A percentile compares a stretch with the other conserved stretches of the same genome.
Evolutionary conservation across 352 stramenopile species (phyloP).

Genomic region (Phytopythium cucurbitacearum): DNA sequence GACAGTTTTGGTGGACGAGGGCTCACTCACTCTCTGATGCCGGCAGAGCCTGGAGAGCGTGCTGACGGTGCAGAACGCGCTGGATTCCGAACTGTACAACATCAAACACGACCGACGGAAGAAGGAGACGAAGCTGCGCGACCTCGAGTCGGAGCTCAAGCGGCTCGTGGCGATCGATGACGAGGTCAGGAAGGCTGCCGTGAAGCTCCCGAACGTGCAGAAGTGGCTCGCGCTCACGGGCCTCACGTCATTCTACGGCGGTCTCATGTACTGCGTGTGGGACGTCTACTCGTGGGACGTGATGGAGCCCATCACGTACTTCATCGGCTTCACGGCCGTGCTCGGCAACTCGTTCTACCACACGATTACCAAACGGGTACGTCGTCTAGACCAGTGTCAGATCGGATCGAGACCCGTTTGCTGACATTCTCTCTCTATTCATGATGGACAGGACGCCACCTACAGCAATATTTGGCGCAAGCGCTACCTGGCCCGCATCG

Average conservation of each 20-base stretch:
- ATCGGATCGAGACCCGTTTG: neutral
- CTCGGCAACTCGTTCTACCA: slow-evolving; percentile 81
- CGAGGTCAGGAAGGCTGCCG: slow-evolving; percentile 39
- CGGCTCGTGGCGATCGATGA: slow-evolving; percentile 43
- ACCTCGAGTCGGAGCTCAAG: slow-evolving; percentile 40
- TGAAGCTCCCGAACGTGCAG: slow-evolving; percentile 55
- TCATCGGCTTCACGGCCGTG: slow-evolving; percentile 85
- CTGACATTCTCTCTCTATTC: neutral
- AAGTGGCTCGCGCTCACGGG: slow-evolving; percentile 66
- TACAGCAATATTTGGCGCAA: slow-evolving; percentile 86
- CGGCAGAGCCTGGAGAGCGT: slow-evolving; percentile 64
- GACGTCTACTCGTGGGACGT: slow-evolving; percentile 88
- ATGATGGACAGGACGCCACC: slow-evolving; percentile 45
- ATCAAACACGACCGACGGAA: slow-evolving; percentile 59
- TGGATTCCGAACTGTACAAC: slow-evolving; percentile 74
- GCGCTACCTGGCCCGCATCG: slow-evolving; percentile 43
- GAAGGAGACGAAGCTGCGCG: slow-evolving; percentile 43
- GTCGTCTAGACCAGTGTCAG: neutral
- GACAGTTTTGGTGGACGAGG: slow-evolving; percentile 1
- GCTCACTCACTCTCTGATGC: neutral
- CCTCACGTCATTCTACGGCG: slow-evolving; percentile 64
- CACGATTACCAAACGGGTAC: slow-evolving; percentile 64
- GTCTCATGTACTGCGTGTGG: slow-evolving; percentile 80
- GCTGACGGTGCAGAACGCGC: slow-evolving; percentile 57
- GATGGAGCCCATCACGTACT: slow-evolving; percentile 90